Conservation (phyloP, 2,329 filamentous ascomycete genomes). For the Cladophialophora immunda region DNA sequence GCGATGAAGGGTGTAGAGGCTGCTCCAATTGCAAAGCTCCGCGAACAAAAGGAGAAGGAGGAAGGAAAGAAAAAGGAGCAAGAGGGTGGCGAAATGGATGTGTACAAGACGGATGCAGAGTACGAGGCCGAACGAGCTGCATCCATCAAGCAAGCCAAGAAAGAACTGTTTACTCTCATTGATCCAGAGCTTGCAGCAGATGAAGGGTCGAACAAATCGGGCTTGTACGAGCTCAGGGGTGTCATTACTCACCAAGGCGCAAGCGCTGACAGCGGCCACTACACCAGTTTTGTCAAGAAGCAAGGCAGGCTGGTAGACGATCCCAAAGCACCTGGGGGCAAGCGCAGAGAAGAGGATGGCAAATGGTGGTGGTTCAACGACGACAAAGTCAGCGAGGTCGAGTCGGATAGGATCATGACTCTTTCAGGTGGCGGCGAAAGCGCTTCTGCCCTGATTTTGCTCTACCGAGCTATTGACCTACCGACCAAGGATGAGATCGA, state of each 20-base stretch:
- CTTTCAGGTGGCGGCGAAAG: slow-evolving; percentile 80
- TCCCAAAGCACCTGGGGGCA: slow-evolving; percentile 71
- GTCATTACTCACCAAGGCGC: slow-evolving; percentile 97
- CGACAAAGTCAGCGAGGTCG: slow-evolving; percentile 93
- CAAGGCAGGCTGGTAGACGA: slow-evolving; percentile 69
- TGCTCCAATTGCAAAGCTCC: slow-evolving; percentile 59
- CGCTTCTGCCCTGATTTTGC: slow-evolving; percentile 60
- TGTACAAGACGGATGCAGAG: slow-evolving; percentile 92
- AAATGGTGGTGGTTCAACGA: slow-evolving; percentile 99
- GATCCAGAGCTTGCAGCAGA: slow-evolving; percentile 78
- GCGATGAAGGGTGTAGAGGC: slow-evolving; percentile 39
- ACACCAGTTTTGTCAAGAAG: slow-evolving; percentile 98
- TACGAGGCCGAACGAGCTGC: slow-evolving; percentile 85
- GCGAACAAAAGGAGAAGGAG: slow-evolving; percentile 60
- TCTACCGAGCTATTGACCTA: slow-evolving; percentile 60
- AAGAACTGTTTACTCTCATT: slow-evolving; percentile 82
- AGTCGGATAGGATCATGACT: slow-evolving; percentile 87
- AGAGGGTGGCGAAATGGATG: slow-evolving; percentile 74
- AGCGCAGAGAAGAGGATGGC: slow-evolving; percentile 81
- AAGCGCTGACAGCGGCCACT: slow-evolving; percentile 96
- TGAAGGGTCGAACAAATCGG: slow-evolving; percentile 87
- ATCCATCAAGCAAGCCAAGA: slow-evolving; percentile 80
- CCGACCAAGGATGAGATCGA: slow-evolving; percentile 53
- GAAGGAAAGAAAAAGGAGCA: slow-evolving; percentile 53
- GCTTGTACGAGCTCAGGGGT: slow-evolving; percentile 91